Evolutionary conservation across 495 filamentous ascomycete species (phyloP).

Genomic region (Aspergillus biplanus): DNA sequence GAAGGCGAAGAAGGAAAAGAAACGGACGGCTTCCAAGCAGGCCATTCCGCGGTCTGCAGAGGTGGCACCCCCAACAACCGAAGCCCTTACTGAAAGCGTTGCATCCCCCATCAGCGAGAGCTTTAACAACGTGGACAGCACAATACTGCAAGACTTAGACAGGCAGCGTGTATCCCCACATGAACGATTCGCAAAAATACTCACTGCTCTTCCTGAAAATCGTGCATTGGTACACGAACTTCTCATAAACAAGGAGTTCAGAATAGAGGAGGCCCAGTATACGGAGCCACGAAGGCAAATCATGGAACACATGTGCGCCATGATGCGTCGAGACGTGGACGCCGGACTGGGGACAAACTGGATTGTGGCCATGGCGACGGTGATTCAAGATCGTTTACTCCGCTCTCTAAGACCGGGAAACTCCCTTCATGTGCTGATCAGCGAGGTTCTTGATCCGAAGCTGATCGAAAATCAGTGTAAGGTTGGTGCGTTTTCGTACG

Average conservation of each 20-base stretch:
- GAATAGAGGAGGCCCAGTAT: constrained; percentile 56
- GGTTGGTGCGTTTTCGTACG: constrained; percentile 87
- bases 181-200: constrained; percentile 54
- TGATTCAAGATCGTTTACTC: constrained; percentile 80
- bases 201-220: constrained; percentile 79
- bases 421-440: constrained; percentile 80
- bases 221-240: constrained; percentile 87
- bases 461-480: constrained; percentile 75
- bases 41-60: constrained; percentile 62
- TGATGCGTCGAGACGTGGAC: constrained; percentile 76
- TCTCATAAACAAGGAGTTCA: constrained; percentile 84
- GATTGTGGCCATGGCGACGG: constrained; percentile 83
- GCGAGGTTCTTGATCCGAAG: constrained; percentile 81
- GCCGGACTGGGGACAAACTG: constrained; percentile 71
- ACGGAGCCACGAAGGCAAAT: constrained; percentile 55
- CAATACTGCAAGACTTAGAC: constrained; percentile 43
- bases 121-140: constrained; percentile 44
- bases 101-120: constrained; percentile 52
- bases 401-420: constrained; percentile 78
- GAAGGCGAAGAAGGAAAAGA: constrained; percentile 72
- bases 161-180: constrained; percentile 42
- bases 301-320: constrained; percentile 68
- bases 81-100: constrained; percentile 45
- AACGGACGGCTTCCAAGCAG: constrained; percentile 55
- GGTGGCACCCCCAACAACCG: constrained; percentile 36